Evolutionary conservation across 2,329 filamentous ascomycete species (phyloP), one percentile per base, ranked within the genome.

Genomic region (Dendrostoma leiphaemia): DNA sequence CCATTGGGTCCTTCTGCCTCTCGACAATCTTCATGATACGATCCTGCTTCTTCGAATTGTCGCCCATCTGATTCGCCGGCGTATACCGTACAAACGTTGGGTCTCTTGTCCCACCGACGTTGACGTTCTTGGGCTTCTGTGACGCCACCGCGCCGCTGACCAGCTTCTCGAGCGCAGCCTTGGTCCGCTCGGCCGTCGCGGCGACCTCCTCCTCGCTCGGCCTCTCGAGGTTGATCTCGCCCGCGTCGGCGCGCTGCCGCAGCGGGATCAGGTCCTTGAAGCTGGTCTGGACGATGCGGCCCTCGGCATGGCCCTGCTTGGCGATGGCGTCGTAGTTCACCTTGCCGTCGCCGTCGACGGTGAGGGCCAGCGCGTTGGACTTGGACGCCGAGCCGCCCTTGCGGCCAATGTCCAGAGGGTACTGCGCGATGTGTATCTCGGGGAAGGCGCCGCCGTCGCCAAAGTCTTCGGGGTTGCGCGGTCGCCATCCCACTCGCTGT

Each of bases 21-120:
- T 97, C 91, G 34, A 97, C 91, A 72, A 99, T 97, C 78, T 97
- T 97, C 84, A 99, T 95, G 61, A 99, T 96, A 13, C 94, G 86
- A 65, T 97, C 92, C 64, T 91, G 90, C 74, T 96, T 96, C 71
- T 86, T 88, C 35, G 83, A 85, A 69, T 91, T 79, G 65, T 84
- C 90, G 12, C 94, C 94, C 91, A 99, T 97, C 74, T 99, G 94
- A 64, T 94, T 93, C 38, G 92, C 90, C 4, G 94, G 94, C 15
- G 92, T 97, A 68, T 99, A 99, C 60, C 91, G 84, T 56, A 99
- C 94, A 69, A 91, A 99, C 0, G 93, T 97, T 6, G 94, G 86
- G 56, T 96, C 93, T 53, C 88, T 87, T 61, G 89, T 81, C 47
- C 83, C 81, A n/a, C 86, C 87, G 7, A 88, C 84, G 64, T 91